Base-by-base conservation (phyloP, 768 basidiomycete genomes). In the Aureoboletus auriporus region DNA sequence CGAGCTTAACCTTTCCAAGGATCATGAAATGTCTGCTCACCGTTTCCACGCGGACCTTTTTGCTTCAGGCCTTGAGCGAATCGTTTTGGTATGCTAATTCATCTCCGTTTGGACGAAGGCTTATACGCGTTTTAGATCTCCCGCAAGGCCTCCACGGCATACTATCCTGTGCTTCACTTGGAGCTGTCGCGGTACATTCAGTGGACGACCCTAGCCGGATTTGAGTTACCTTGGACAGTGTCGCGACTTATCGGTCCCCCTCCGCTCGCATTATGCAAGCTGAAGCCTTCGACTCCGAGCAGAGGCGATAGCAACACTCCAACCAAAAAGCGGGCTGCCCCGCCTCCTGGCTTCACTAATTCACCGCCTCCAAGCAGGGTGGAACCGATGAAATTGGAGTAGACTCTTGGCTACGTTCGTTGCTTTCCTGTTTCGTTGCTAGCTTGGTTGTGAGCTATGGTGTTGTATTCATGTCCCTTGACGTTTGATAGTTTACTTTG, bases 101-200 rank as follows among this genome's bases (percentile, higher is more conserved):
- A 0, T 23, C 16, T 31, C 35, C 10, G 10, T 8, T 11, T 20
- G 13, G 43, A 20, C 28, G 8, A 5, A 14, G 31, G 38, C 46
- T 48, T 37, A 42, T 31, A 39, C 17, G 42, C 27, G 33, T 12
- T 28, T 4, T 56, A 98, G 94, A 91, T 94, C 38, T 82, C 92
- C 1, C 88, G 96, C 43, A 97, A 97, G 68, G 93, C 96, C 13
- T 97, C 94, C 14, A 83, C 86, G 20, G 84, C 86, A 11, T 97
- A 96, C 68, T 99, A 99, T 66, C 92, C 93, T 0, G 86, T 83
- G 4, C 78, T 99, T 1, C 96, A 99, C 67, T 83, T 98, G 35
- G 95, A 99, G 67, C 73, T 99, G 43, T 80, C 93, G 12, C 82
- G 93, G 29, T 98, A 97, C 64, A 77, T 97, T 54, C 72, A 77